Evolutionary conservation across 352 stramenopile species (phyloP).

Genomic region (Peronosclerospora sorghi): DNA sequence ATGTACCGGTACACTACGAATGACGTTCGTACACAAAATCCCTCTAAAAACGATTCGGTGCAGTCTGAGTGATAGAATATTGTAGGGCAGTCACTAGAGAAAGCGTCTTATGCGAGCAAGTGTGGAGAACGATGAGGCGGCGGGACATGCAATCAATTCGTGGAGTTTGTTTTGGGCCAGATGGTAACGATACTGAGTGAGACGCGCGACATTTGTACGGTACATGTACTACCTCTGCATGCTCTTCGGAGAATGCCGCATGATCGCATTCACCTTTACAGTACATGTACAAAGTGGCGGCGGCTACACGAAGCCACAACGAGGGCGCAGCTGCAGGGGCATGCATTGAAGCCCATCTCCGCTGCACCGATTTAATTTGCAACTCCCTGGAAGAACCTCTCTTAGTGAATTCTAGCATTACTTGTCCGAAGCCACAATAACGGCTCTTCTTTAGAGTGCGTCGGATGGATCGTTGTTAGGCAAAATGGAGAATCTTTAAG

Average conservation of each 20-base stretch:
- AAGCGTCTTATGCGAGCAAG: too few species aligned
- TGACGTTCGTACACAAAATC: slow-evolving; percentile 15
- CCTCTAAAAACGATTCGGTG: neutral
- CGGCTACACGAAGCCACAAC: slow-evolving; percentile 1
- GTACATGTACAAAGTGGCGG: neutral
- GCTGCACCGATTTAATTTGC: neutral
- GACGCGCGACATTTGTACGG: neutral
- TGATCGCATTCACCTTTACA: too few species aligned
- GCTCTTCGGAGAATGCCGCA: neutral
- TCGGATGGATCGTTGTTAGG: too few species aligned
- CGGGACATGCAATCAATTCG: slow-evolving; percentile 4
- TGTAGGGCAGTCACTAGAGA: too few species aligned
- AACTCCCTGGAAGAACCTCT: too few species aligned
- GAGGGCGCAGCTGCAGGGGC: slow-evolving; percentile 4
- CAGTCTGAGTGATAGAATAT: too few species aligned
- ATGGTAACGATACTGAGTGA: too few species aligned
- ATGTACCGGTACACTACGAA: slow-evolving; percentile 36
- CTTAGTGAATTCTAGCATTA: too few species aligned
- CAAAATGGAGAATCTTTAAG: too few species aligned
- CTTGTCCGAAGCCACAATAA: too few species aligned
- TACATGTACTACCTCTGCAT: neutral
- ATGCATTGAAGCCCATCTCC: slow-evolving; percentile 2
- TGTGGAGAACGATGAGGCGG: too few species aligned
- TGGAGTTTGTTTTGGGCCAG: neutral
- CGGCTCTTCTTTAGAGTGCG: too few species aligned